Evolutionary conservation across 78 protist genomes (phyloP).

Genomic region (Planoprotostelium fungivorum): DNA sequence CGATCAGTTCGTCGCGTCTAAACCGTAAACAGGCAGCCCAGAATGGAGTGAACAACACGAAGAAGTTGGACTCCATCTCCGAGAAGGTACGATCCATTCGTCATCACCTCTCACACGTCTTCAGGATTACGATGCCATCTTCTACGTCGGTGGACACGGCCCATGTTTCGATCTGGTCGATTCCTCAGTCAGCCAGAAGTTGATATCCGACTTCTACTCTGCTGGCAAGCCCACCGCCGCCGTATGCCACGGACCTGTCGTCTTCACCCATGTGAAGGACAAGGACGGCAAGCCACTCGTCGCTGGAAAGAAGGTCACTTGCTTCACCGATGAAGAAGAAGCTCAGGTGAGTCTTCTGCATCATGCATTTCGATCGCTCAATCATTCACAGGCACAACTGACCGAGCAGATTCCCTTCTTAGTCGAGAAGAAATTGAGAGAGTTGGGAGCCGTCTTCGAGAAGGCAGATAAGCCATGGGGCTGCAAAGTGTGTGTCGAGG

Average conservation of each 20-base stretch:
- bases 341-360: neutral
- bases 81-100: neutral
- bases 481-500: neutral
- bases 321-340: constrained; percentile 4
- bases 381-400: neutral
- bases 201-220: neutral
- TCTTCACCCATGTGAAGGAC: neutral
- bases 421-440: neutral
- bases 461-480: neutral
- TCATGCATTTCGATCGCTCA: neutral
- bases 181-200: neutral
- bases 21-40: neutral
- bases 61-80: neutral
- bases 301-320: constrained; percentile 1
- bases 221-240: neutral
- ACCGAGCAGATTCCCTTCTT: neutral
- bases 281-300: neutral
- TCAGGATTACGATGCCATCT: constrained; percentile 3
- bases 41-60: neutral
- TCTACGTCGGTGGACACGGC: constrained; percentile 10
- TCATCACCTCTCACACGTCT: neutral
- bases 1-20: neutral
- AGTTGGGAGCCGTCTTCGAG: neutral
- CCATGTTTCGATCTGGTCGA: constrained; percentile 2
- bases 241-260: constrained; percentile 8